A percentile compares a stretch with the other conserved stretches of the same genome.
Conservation (phyloP, 164 flowering plant species). For the Stephania cephalantha region DNA sequence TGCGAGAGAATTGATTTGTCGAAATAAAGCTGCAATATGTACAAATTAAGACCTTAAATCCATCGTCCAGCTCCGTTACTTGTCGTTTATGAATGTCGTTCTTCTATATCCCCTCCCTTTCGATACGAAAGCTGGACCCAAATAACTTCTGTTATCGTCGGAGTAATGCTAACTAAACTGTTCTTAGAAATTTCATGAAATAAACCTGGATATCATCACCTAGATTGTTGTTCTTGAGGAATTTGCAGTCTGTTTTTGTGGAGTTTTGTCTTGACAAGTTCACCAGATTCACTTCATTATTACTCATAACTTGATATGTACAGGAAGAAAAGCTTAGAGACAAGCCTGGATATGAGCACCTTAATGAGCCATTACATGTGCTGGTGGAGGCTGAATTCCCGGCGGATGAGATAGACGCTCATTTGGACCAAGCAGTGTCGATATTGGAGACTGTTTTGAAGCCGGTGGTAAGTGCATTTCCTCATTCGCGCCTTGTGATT, state of each 20-base stretch:
- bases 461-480: slow-evolving; percentile 55
- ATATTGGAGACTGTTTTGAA: slow-evolving; percentile 64
- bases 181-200: not conserved
- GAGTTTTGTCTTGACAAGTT: not conserved
- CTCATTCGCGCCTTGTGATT: not conserved
- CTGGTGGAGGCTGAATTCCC: slow-evolving; percentile 85
- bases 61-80: too few relatives aligned
- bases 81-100: too few relatives aligned
- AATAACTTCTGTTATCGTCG: not conserved
- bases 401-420: slow-evolving; percentile 50
- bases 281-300: not conserved
- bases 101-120: too few relatives aligned
- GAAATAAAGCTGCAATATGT: too few relatives aligned
- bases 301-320: not conserved
- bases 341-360: slow-evolving; percentile 85
- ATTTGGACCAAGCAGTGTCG: slow-evolving; percentile 57
- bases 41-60: too few relatives aligned
- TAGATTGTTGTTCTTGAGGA: not conserved
- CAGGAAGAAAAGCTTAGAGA: slow-evolving; percentile 79
- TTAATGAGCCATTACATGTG: slow-evolving; percentile 74
- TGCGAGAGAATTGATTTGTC: not conserved
- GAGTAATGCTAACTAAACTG: not conserved
- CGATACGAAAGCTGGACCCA: not conserved
- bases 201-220: not conserved
- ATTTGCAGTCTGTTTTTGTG: not conserved